phyloP scores from a whole-genome alignment of 2,329 filamentous ascomycete species.

The Stachybotrys elegans region DNA sequence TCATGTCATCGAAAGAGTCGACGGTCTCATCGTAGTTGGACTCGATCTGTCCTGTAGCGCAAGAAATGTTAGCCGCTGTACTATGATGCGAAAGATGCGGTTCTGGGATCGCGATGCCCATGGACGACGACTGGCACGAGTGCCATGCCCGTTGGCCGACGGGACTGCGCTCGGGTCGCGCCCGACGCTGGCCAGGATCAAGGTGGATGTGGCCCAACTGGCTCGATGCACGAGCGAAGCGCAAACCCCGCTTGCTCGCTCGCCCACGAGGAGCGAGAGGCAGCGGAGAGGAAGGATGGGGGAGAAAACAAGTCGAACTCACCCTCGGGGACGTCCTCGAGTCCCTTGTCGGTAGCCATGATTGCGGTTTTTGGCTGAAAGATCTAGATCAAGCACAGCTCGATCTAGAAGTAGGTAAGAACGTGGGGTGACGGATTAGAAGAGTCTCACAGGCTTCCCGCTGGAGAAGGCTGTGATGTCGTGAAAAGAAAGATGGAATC shows the following conservation, averaged over 20 bases:
- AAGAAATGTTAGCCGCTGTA: constrained; percentile 14
- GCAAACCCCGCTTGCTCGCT: too few relatives aligned
- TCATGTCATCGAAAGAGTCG: constrained; percentile 99
- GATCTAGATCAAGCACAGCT: constrained; percentile 72
- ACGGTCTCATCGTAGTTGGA: constrained; percentile 99
- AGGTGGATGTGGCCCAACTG: too few relatives aligned
- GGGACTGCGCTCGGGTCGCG: too few relatives aligned
- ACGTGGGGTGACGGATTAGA: constrained; percentile 33
- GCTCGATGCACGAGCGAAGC: too few relatives aligned
- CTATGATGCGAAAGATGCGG: neutral
- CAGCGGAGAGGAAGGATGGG: neutral
- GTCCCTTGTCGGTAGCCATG: constrained; percentile 98
- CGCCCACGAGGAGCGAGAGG: constrained; percentile 3
- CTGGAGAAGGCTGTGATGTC: constrained; percentile 26
- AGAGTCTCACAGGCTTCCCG: constrained; percentile 29
- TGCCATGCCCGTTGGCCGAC: too few relatives aligned
- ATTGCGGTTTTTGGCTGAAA: constrained; percentile 62
- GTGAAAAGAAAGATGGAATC: constrained; percentile 23
- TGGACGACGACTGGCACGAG: too few relatives aligned
- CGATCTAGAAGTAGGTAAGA: constrained; percentile 57
- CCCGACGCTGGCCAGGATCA: too few relatives aligned
- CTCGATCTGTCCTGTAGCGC: constrained; percentile 84
- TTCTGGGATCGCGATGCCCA: too few relatives aligned
- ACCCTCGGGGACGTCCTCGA: constrained; percentile 97
- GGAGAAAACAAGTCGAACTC: constrained; percentile 37